phyloP scores from a whole-genome alignment of 1,139 yeast genomes.

The Blastobotrys buckinghamii region DNA sequence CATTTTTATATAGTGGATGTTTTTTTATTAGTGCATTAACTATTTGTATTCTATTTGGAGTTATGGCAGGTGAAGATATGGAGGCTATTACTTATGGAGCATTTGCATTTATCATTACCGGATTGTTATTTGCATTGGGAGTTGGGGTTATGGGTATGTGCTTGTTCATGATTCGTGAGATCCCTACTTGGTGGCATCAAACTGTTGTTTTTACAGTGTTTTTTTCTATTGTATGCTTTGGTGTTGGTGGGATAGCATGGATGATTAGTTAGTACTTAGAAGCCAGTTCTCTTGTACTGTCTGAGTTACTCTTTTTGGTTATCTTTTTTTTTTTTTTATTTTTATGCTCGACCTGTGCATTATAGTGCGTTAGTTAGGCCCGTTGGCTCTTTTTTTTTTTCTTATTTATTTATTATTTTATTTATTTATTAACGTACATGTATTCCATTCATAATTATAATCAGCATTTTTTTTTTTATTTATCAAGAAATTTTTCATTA shows the following conservation, averaged over 20 bases:
- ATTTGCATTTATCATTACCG: conserved; percentile 25
- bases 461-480: no score
- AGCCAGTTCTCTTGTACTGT: no score
- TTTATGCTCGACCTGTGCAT: no score
- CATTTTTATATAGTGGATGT: conserved; percentile 42
- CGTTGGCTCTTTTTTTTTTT: no score
- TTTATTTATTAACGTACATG: no score
- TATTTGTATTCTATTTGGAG: conserved; percentile 45
- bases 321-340: no score
- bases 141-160: conserved; percentile 37
- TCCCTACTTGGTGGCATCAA: conserved; percentile 40
- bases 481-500: no score
- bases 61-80: conserved; percentile 37
- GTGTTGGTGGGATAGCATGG: conserved; percentile 43
- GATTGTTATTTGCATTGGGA: conserved; percentile 35
- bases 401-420: no score
- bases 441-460: no score
- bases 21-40: conserved; percentile 41
- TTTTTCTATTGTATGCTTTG: conserved; percentile 39
- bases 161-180: conserved; percentile 38
- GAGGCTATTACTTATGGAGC: conserved; percentile 23
- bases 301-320: no score
- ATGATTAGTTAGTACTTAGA: conserved; percentile 14
- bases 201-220: conserved; percentile 35
- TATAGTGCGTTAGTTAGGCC: no score